Base-by-base conservation (phyloP, 352 stramenopile genomes). In the Globisporangium lucens region DNA sequence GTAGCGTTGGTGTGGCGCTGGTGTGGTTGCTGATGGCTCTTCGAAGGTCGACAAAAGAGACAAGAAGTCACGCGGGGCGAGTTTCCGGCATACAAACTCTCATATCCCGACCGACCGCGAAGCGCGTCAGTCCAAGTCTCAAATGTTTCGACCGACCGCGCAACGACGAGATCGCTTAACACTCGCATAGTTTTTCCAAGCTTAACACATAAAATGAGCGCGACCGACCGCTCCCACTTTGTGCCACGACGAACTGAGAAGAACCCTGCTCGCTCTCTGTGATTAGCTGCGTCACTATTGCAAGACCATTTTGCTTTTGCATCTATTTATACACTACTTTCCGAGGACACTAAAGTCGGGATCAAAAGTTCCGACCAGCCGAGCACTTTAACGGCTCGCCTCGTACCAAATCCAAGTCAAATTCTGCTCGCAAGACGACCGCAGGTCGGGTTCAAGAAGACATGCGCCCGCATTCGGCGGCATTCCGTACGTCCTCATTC, bases 31-130 rank as follows among this genome's bases (percentile, higher is more conserved):
- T n/a, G n/a, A n/a, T n/a, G n/a, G 56, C 29, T 46, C 51, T 56
- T 56, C 20, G 49, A 46, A 46, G 13, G 3, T 46, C 38, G 36
- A 46, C 35, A 41, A 47, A 47, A 47, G 41, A 47, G 41, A 47
- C 41, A 47, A n/a, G 38, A 0, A 1, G 4, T 15, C 41, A n/a
- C 13, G 13, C 41, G 13, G 2, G 22, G n/a, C 9, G 22, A 56
- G 22, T 12, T 30, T 29, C n/a, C 2, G 0, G 12, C 12, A 82
- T 87, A 84, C 69, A 77, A 73, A 72, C 59, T 47, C 1, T 17
- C 15, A 75, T 66, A 83, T 83, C 6, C 73, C 76, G 79, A 84
- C 79, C 79, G 76, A 80, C 75, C 76, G 68, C 30, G 52, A 56
- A 56, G 49, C 9, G 15, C 10, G 22, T 33, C 49, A 56, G 47